Conservation (phyloP, 495 filamentous ascomycete species). For the Xylaria grammica region DNA sequence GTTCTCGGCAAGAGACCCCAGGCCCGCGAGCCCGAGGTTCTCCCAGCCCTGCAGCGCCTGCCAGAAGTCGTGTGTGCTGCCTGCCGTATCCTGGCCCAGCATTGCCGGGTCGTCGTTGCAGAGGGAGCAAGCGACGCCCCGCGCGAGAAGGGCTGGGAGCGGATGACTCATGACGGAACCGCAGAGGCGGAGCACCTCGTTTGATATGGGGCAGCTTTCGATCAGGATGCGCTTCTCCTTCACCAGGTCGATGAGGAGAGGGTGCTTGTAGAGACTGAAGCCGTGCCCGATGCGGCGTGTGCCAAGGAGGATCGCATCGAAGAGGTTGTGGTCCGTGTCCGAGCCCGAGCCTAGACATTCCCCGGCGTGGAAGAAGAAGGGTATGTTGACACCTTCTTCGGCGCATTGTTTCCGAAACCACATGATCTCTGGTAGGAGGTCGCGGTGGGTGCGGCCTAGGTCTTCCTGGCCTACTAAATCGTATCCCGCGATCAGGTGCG, state of each 20-base stretch:
- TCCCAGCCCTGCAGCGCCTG: slow-evolving; percentile 86
- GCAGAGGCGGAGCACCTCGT: slow-evolving; percentile 79
- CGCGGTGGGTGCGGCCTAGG: slow-evolving; percentile 70
- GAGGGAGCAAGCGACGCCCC: slow-evolving; percentile 77
- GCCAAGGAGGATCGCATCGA: slow-evolving; percentile 86
- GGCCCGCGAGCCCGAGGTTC: slow-evolving; percentile 79
- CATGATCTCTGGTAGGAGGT: slow-evolving; percentile 82
- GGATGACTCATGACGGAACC: slow-evolving; percentile 78
- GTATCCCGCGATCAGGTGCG: slow-evolving; percentile 81
- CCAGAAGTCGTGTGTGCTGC: slow-evolving; percentile 90
- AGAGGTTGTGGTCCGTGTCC: slow-evolving; percentile 80
- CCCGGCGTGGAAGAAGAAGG: slow-evolving; percentile 94
- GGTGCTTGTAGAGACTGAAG: slow-evolving; percentile 88
- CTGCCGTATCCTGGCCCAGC: slow-evolving; percentile 74
- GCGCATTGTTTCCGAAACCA: slow-evolving; percentile 90
- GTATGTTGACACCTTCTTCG: slow-evolving; percentile 80
- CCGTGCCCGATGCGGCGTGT: slow-evolving; percentile 89
- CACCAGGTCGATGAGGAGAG: slow-evolving; percentile 82
- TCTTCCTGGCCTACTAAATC: slow-evolving; percentile 91
- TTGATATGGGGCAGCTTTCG: slow-evolving; percentile 86
- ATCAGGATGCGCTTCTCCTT: slow-evolving; percentile 86
- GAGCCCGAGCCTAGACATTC: slow-evolving; percentile 81
- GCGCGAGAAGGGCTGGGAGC: slow-evolving; percentile 80
- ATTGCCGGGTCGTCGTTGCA: slow-evolving; percentile 88
- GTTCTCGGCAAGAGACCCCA: slow-evolving; percentile 88